Conservation (phyloP, 148 eudicot genomes). For the Cornus kousa region DNA sequence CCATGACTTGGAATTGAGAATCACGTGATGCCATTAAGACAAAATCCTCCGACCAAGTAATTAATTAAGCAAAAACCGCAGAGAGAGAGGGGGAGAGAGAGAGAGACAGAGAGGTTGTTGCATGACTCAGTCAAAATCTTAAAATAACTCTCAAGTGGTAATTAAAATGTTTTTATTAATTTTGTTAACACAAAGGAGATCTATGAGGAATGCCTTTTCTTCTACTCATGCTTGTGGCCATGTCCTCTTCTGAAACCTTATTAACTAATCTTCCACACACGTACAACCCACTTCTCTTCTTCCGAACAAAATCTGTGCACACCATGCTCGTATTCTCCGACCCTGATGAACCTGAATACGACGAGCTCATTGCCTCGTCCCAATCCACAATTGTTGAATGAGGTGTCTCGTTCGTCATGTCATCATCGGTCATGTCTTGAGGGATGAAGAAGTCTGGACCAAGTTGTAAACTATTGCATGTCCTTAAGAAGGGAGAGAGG, state of each 20-base stretch:
- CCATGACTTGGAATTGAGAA: conserved; percentile 79
- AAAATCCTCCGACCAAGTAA: conserved; percentile 86
- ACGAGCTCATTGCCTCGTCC: conserved; percentile 70
- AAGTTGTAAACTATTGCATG: conserved; percentile 70
- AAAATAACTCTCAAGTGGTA: neutral
- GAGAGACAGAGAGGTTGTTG: neutral
- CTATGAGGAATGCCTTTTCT: conserved; percentile 94
- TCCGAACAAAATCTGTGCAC: conserved; percentile 60
- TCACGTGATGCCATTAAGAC: conserved; percentile 98
- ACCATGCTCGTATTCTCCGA: conserved; percentile 65
- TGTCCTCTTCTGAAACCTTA: conserved; percentile 69
- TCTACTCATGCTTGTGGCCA: conserved; percentile 90
- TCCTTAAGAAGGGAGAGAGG: conserved; percentile 69
- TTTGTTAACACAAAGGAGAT: conserved; percentile 70
- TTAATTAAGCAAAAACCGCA: conserved; percentile 45
- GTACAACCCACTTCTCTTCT: conserved; percentile 75
- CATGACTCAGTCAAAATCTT: conserved; percentile 4
- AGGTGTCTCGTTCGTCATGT: conserved; percentile 57
- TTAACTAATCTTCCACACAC: conserved; percentile 63
- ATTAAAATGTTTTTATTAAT: neutral
- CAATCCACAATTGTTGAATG: conserved; percentile 74
- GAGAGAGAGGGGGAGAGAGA: conserved; percentile 10
- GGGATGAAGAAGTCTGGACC: conserved; percentile 89
- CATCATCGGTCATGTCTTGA: conserved; percentile 80
- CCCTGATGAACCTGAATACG: conserved; percentile 64